These are phyloP conservation scores for Flaveria floridana DNA, from an alignment of 140 eudicot species.

Conservation along the genomic window DNA sequence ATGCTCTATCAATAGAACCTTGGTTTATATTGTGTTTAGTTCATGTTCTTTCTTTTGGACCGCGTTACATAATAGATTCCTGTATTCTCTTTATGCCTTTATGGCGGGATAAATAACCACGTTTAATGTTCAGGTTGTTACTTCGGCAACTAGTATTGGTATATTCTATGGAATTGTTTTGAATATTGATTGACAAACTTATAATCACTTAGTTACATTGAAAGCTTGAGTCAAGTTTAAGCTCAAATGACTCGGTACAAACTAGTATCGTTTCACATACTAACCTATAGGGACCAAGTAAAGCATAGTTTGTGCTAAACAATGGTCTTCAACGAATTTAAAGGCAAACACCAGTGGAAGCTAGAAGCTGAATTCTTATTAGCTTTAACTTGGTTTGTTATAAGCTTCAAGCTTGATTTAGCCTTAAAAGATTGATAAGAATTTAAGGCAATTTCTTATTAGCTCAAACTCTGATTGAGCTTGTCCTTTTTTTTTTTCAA, in stretches of 20 bases:
- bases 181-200: neutral
- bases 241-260: neutral
- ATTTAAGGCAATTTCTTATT: neutral
- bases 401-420: neutral
- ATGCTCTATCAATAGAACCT: slow-evolving; percentile 42
- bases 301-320: too few species aligned
- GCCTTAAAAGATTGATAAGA: neutral
- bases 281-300: neutral
- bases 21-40: slow-evolving; percentile 5
- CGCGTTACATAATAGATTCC: neutral
- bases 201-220: neutral
- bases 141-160: neutral
- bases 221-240: neutral
- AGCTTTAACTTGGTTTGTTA: neutral
- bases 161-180: neutral
- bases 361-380: neutral
- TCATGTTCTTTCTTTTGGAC: slow-evolving; percentile 27
- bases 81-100: slow-evolving; percentile 5
- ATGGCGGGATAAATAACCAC: slow-evolving; percentile 4
- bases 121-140: neutral
- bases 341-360: neutral
- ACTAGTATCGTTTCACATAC: neutral
- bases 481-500: neutral
- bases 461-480: neutral
- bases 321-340: too few species aligned